phyloP scores from a whole-genome alignment of 768 basidiomycete species.

The Leucosporidium creatinivorum region DNA sequence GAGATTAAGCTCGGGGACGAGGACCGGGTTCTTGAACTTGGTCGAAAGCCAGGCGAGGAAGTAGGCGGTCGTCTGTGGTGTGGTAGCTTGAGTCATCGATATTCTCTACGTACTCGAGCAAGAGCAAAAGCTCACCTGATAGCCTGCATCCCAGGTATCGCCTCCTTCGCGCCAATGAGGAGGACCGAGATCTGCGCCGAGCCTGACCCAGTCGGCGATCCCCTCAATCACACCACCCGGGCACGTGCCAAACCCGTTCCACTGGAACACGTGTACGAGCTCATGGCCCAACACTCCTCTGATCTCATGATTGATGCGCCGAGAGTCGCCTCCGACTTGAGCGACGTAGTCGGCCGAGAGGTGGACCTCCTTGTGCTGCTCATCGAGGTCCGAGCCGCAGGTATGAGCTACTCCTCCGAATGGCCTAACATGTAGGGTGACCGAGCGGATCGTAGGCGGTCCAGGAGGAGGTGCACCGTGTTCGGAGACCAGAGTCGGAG shows the following conservation, averaged over 20 bases:
- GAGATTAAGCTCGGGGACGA: slow-evolving; percentile 54
- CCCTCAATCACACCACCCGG: slow-evolving; percentile 71
- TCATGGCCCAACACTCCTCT: slow-evolving; percentile 65
- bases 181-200: slow-evolving; percentile 53
- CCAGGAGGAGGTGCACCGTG: background rate
- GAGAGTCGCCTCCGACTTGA: slow-evolving; percentile 40
- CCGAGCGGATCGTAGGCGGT: slow-evolving; percentile 18
- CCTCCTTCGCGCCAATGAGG: slow-evolving; percentile 61
- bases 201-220: slow-evolving; percentile 69
- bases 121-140: slow-evolving; percentile 43
- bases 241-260: slow-evolving; percentile 55
- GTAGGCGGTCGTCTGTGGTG: slow-evolving; percentile 45
- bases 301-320: slow-evolving; percentile 54
- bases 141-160: slow-evolving; percentile 63
- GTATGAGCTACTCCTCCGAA: slow-evolving; percentile 70
- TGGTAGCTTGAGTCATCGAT: background rate
- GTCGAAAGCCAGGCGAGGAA: slow-evolving; percentile 58
- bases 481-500: background rate
- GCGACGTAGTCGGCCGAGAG: slow-evolving; percentile 61
- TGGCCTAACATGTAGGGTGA: slow-evolving; percentile 29
- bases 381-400: slow-evolving; percentile 47
- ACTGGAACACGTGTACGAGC: slow-evolving; percentile 71
- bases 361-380: slow-evolving; percentile 63
- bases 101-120: background rate
- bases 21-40: slow-evolving; percentile 49